A percentile compares a stretch with the other conserved stretches of the same genome.
phyloP scores from a whole-genome alignment of 257 asterid species.

The Solanum commersonii region DNA sequence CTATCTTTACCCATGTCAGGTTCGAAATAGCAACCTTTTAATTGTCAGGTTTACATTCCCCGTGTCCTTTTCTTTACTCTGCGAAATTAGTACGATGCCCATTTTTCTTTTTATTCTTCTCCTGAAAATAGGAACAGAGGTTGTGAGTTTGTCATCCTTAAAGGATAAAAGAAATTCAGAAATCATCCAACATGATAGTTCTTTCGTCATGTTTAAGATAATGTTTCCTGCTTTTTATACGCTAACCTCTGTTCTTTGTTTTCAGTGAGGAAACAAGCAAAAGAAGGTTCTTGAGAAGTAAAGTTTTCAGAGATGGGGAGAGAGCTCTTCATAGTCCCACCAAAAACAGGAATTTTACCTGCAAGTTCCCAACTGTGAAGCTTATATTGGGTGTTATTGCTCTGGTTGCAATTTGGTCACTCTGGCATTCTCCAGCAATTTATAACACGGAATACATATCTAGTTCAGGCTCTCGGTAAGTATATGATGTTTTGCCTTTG shows the following conservation, averaged over 20 bases:
- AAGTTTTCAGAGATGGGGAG: slow-evolving; percentile 53
- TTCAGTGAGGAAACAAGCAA: slow-evolving; percentile 65
- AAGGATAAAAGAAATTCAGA: neutral
- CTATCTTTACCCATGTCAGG: neutral
- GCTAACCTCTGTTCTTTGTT: slow-evolving; percentile 4
- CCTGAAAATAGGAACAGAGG: neutral
- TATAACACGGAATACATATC: slow-evolving; percentile 38
- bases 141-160: neutral
- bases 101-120: neutral
- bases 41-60: neutral
- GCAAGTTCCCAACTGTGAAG: slow-evolving; percentile 52
- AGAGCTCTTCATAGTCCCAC: slow-evolving; percentile 38
- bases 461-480: slow-evolving; percentile 41
- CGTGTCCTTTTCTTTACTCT: neutral
- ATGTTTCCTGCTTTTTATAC: neutral
- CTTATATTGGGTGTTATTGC: slow-evolving; percentile 47
- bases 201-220: neutral
- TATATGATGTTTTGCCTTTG: neutral
- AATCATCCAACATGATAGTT: neutral
- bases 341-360: slow-evolving; percentile 39
- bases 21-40: neutral
- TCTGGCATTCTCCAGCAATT: slow-evolving; percentile 50
- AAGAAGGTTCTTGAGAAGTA: slow-evolving; percentile 46
- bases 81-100: neutral
- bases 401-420: slow-evolving; percentile 52